Percentiles rank a stretch among this genome's conserved stretches.
phyloP scores from a whole-genome alignment of 306 rosid genomes.

The Geum urbanum region DNA sequence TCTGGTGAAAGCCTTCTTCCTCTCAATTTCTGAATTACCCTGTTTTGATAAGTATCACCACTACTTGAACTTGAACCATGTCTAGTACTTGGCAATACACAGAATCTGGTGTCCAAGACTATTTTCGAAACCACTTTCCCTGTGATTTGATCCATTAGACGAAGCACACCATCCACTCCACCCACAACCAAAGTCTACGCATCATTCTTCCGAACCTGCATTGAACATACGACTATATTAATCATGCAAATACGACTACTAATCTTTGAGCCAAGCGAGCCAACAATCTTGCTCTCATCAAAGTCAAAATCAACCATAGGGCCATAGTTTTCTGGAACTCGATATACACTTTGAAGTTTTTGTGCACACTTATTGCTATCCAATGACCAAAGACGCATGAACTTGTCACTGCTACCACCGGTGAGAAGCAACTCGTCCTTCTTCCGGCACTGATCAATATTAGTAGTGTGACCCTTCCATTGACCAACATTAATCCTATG shows the following conservation, averaged over 20 bases:
- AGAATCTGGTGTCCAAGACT: neutral
- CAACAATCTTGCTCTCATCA: conserved; percentile 9
- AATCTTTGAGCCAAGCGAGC: neutral
- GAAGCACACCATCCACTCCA: neutral
- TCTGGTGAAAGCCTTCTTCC: neutral
- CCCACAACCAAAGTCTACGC: conserved; percentile 3
- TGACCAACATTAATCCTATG: neutral
- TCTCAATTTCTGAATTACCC: neutral
- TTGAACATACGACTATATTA: conserved; percentile 6
- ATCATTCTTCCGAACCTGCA: neutral
- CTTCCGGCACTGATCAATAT: neutral
- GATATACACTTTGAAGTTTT: neutral
- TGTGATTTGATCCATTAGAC: neutral
- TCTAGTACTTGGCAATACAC: neutral
- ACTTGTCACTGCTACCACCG: neutral
- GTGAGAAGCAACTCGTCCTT: neutral
- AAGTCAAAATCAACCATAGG: conserved; percentile 1
- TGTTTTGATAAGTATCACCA: neutral
- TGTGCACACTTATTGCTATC: neutral
- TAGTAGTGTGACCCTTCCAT: neutral
- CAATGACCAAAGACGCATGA: neutral
- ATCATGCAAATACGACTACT: neutral
- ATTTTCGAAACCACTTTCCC: neutral
- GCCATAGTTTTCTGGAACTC: neutral
- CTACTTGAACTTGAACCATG: neutral